Base-by-base conservation (phyloP, 495 filamentous ascomycete genomes). In the Xylaria castorea region DNA sequence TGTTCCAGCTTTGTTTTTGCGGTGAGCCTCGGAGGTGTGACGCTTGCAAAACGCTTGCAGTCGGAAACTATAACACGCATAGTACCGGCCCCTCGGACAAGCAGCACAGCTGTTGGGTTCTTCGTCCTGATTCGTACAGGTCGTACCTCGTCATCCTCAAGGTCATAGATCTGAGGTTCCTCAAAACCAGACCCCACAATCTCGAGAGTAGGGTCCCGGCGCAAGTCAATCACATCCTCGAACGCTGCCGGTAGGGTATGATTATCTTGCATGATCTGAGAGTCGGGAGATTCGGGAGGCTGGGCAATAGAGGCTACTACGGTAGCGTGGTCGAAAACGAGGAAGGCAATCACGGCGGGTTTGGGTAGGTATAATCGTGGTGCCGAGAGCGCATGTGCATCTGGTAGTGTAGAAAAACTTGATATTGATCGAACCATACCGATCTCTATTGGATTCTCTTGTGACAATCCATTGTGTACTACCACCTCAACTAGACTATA, bases 1-100 rank as follows among this genome's bases (percentile, higher is more conserved):
- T 98, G 95, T 76, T 97, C 94, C 55, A 99, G 86, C 80, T 95
- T 98, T 78, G 89, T 92, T 78, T 92, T 94, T 9, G 93, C 92
- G 1, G 93, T 94, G 25, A 95, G 85, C 71, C 83, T 77, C 5
- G 87, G 87, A 1, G 85, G 81, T 51, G 77, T 77, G 16, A 83
- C 83, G 67, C 81, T 85, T 18, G 83, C 80, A 51, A 89, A 87
- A 60, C 83, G 82, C 66, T 86, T 83, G 14, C 84, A 80, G 58
- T 91, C 86, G 38, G 82, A 81, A 22, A 87, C 81, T n/a, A 87
- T 87, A 48, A 98, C 81, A 69, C 94, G 88, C 51, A 98, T 80
- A n/a, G 94, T 83, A 27, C 97, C 96, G 73, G 91, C 93, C 30
- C 91, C 91, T 70, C 91, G 89, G 64, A 97, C 84, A 81, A 97